A percentile compares a stretch with the other conserved stretches of the same genome.
Conservation (phyloP, 176 grass and related monocot genomes). For the Carex pumila region DNA sequence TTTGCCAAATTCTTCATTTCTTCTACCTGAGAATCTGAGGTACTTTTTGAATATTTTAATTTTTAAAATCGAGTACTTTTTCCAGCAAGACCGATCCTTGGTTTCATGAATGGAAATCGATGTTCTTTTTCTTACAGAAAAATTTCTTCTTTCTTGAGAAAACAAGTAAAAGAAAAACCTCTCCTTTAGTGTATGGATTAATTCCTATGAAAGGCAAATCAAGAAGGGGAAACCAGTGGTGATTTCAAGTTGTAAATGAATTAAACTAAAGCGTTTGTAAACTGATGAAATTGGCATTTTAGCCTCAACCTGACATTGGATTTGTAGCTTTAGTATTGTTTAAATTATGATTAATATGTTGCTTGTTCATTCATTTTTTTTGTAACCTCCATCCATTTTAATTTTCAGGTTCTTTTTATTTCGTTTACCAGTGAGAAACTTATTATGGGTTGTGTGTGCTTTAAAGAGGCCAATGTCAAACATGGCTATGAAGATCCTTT, state of each 20-base stretch:
- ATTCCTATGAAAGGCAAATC: not conserved
- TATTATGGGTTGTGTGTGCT: not conserved
- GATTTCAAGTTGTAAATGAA: not conserved
- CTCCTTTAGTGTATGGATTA: not conserved
- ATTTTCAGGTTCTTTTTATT: not conserved
- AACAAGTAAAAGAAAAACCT: not conserved
- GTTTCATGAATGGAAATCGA: not conserved
- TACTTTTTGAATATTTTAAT: not conserved
- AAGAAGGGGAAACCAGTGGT: not conserved
- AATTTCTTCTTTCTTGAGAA: not conserved
- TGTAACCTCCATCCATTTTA: not conserved
- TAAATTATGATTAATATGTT: not conserved
- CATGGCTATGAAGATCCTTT: slow-evolving; percentile 3
- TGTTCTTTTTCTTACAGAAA: not conserved
- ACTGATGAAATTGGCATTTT: not conserved
- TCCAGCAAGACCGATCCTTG: not conserved
- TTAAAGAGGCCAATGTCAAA: not conserved
- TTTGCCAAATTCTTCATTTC: not conserved
- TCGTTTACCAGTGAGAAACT: not conserved
- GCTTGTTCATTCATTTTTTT: not conserved
- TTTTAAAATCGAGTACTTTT: not conserved
- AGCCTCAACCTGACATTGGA: not conserved
- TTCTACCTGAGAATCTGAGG: not conserved
- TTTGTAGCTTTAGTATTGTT: not conserved
- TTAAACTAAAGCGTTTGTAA: not conserved